Evolutionary conservation across 352 stramenopile species (phyloP), one percentile per base, ranked within the genome.

Genomic region (Peronospora tabacina): DNA sequence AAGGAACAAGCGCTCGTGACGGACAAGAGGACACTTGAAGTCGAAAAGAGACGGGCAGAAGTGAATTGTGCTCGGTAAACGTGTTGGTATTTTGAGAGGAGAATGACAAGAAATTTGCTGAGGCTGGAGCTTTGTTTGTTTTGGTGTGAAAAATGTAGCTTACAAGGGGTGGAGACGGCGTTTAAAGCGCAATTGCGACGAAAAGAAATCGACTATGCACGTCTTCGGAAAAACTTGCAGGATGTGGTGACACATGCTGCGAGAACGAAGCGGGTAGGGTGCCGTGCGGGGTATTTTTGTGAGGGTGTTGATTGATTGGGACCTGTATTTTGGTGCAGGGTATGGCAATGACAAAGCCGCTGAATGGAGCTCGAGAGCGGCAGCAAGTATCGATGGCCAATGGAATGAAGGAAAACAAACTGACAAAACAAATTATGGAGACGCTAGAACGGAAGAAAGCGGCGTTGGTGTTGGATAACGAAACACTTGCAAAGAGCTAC

Each of bases 131-230:
- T 22, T 22, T 4, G 5, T 16, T 55, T 32, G 38, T 29, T 19
- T n/a, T 33, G 15, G 22, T 43, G 2, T 16, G 12, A 0, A n/a
- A 22, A 11, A 36, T 44, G 35, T 39, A 81, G 72, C 28, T 47
- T 91, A 44, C 77, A 89, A 57, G 78, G 80, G 7, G 69, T 87
- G 5, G 77, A 89, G 53, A 85, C 76, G 22, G 72, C 72, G 7
- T 89, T 72, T 49, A 89, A 87, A 39, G 71, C 81, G 4, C 76
- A 91, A 39, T 26, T 91, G 45, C 68, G 78, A 17, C 70, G 68
- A 30, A 88, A 87, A 47, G 81, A 91, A 52, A 64, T 79, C 28
- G 72, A 87, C 29, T 89, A 90, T 57, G 72, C 85, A 44, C 68
- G 81, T 5, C 52, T 91, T 10, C 68, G 72, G 34, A 89, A 89